These are phyloP conservation scores for Acacia melanoxylon DNA, from an alignment of 306 rosid species.

Conservation along the genomic window DNA sequence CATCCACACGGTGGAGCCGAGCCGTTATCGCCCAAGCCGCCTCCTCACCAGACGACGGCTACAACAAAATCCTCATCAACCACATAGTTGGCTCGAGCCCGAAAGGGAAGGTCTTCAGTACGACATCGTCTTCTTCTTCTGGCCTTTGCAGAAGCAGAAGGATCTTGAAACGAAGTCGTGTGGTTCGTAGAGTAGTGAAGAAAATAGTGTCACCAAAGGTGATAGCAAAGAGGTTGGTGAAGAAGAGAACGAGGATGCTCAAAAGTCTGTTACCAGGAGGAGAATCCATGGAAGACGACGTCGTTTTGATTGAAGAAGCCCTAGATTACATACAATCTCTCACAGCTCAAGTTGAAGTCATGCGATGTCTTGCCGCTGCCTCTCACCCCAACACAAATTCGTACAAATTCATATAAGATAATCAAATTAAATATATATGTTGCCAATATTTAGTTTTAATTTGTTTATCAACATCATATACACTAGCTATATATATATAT, in stretches of 20 bases:
- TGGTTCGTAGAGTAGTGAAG: slow-evolving; percentile 14
- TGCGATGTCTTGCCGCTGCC: slow-evolving; percentile 62
- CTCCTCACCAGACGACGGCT: slow-evolving; percentile 10
- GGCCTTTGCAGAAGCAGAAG: slow-evolving; percentile 17
- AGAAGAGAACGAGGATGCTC: slow-evolving; percentile 56
- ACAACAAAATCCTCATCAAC: slow-evolving; percentile 12
- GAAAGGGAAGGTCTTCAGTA: neutral
- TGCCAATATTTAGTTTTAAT: neutral
- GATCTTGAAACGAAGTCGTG: slow-evolving; percentile 47
- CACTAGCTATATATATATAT: neutral
- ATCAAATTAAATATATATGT: neutral
- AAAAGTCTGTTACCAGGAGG: slow-evolving; percentile 82
- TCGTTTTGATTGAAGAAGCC: slow-evolving; percentile 72
- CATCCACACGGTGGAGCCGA: slow-evolving; percentile 63
- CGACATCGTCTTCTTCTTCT: neutral
- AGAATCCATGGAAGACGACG: slow-evolving; percentile 62
- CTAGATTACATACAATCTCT: slow-evolving; percentile 74
- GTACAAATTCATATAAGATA: slow-evolving; percentile 16
- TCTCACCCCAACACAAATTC: slow-evolving; percentile 35
- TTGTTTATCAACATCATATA: slow-evolving; percentile 12
- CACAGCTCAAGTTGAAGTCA: slow-evolving; percentile 79
- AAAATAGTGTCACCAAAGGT: slow-evolving; percentile 6
- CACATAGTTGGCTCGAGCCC: slow-evolving; percentile 26
- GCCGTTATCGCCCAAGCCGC: slow-evolving; percentile 54
- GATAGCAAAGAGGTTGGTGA: slow-evolving; percentile 45